These are phyloP conservation scores for Aspergillus thermomutatus DNA, from an alignment of 2,329 filamentous ascomycete species.

Conservation along the genomic window DNA sequence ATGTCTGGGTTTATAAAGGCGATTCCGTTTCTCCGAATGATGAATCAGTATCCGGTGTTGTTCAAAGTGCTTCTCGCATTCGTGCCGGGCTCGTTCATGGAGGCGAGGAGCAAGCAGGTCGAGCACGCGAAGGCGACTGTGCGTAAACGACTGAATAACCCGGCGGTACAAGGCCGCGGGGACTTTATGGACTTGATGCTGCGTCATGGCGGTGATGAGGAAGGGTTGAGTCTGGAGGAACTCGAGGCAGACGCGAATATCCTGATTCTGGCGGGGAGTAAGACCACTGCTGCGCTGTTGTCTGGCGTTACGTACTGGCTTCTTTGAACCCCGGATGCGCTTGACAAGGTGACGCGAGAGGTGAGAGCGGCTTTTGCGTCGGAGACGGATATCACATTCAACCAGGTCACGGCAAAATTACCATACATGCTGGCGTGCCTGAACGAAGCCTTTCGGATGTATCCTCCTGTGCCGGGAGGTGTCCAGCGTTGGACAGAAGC, in stretches of 20 bases:
- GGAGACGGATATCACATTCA: constrained; percentile 29
- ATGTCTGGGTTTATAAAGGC: constrained; percentile 12
- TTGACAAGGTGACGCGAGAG: constrained; percentile 35
- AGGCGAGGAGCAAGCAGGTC: not conserved
- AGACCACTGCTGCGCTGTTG: constrained; percentile 45
- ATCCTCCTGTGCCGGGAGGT: constrained; percentile 26
- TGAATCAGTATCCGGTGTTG: constrained; percentile 4
- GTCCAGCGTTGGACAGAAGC: constrained; percentile 10
- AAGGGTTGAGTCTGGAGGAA: constrained; percentile 22
- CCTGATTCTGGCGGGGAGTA: constrained; percentile 40
- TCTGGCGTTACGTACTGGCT: constrained; percentile 43
- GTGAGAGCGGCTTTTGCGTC: constrained; percentile 29
- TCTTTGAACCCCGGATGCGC: constrained; percentile 26
- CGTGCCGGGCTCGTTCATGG: not conserved
- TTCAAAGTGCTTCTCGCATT: not conserved
- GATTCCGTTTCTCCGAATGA: not conserved
- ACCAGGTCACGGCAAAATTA: constrained; percentile 20
- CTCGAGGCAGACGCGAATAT: constrained; percentile 33
- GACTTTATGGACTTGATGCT: constrained; percentile 19
- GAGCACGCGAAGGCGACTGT: constrained; percentile 1
- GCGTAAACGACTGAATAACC: constrained; percentile 1
- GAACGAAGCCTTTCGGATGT: constrained; percentile 41
- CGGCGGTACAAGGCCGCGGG: not conserved
- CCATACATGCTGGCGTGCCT: constrained; percentile 41
- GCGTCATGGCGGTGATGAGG: constrained; percentile 8